phyloP scores from a whole-genome alignment of 83 land plant species.

The Picea engelmannii region DNA sequence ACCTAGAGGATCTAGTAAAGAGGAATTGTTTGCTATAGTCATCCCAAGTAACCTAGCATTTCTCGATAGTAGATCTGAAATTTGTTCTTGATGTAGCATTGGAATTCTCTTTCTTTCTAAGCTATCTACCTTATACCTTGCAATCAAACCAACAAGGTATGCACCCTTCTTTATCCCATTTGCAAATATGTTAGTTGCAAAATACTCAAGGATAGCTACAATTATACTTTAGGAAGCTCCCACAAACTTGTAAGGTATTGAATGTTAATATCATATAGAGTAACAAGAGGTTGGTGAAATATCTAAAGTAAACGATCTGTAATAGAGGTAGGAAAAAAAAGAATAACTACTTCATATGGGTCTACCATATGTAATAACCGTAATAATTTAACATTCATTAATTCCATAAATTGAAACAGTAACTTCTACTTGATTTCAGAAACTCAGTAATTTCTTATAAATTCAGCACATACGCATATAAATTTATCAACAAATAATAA shows the following conservation, averaged over 20 bases:
- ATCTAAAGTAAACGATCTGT: no score
- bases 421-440: no score
- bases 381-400: no score
- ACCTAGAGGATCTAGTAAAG: slow-evolving; percentile 7
- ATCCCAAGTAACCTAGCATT: slow-evolving; percentile 8
- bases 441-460: no score
- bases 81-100: neutral
- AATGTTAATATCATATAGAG: slow-evolving; percentile 18
- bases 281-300: no score
- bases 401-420: no score
- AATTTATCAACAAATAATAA: no score
- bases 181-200: slow-evolving; percentile 14
- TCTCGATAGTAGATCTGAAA: neutral
- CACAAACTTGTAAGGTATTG: slow-evolving; percentile 21
- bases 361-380: no score
- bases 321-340: no score
- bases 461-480: no score
- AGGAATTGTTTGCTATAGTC: neutral
- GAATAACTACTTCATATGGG: no score
- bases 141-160: slow-evolving; percentile 23
- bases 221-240: slow-evolving; percentile 33
- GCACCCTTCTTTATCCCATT: slow-evolving; percentile 22
- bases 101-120: neutral
- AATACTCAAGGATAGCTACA: slow-evolving; percentile 30
- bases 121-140: neutral